Evolutionary conservation across 2,329 filamentous ascomycete species (phyloP).

Genomic region (Ophiocordyceps camponoti-leonardi): DNA sequence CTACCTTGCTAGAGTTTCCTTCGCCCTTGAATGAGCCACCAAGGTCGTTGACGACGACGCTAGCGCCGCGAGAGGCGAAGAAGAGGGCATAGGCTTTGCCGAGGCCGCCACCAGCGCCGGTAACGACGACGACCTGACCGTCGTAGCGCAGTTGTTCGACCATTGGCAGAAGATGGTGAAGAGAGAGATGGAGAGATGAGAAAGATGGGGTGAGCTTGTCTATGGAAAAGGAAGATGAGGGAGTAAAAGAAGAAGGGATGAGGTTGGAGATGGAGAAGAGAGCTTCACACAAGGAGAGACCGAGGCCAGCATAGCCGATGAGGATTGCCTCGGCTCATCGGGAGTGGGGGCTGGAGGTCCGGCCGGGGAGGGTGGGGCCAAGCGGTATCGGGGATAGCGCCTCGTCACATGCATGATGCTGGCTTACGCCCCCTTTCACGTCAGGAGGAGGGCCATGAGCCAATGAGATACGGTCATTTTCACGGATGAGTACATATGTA

Average conservation of each 20-base stretch:
- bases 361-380: neutral
- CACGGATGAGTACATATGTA: too few species aligned
- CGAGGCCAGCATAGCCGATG: neutral
- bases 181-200: neutral
- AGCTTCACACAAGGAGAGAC: neutral
- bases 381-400: too few species aligned
- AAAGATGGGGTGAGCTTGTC: neutral
- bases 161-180: conserved; percentile 24
- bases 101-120: conserved; percentile 63
- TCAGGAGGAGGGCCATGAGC: too few species aligned
- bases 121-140: conserved; percentile 70
- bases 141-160: conserved; percentile 59
- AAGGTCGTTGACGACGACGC: conserved; percentile 91
- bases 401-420: too few species aligned
- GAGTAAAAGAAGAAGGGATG: neutral
- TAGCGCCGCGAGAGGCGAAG: conserved; percentile 82
- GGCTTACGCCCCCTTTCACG: too few species aligned
- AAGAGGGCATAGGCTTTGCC: conserved; percentile 75
- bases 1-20: conserved; percentile 69
- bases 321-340: neutral
- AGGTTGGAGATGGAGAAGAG: neutral
- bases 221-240: neutral
- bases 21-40: conserved; percentile 89
- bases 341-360: neutral
- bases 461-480: too few species aligned